These are phyloP conservation scores for Saururus chinensis DNA, from an alignment of 164 flowering plant species.

Conservation along the genomic window DNA sequence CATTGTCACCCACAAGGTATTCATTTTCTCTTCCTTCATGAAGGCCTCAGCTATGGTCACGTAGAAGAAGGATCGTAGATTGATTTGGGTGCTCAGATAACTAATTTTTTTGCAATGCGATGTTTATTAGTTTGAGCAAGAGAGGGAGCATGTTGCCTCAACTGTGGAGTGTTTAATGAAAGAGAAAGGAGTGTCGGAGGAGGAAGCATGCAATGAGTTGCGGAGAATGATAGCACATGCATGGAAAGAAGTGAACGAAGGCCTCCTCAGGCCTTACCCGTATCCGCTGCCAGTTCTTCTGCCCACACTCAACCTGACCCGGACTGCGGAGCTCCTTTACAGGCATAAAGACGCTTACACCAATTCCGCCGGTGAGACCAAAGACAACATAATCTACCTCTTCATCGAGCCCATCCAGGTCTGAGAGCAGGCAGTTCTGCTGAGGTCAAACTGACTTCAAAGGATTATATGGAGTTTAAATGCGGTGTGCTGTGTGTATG, in stretches of 20 bases:
- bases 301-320: background rate
- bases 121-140: conserved; percentile 1
- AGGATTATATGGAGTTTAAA: no score
- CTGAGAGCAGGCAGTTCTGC: background rate
- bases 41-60: no score
- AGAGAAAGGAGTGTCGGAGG: conserved; percentile 2
- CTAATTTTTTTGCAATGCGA: no score
- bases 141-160: conserved; percentile 6
- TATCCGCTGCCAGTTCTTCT: background rate
- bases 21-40: background rate
- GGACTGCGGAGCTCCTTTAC: conserved; percentile 1
- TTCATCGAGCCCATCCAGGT: conserved; percentile 2
- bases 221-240: background rate
- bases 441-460: no score
- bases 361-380: conserved; percentile 1
- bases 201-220: conserved; percentile 1
- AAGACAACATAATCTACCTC: background rate
- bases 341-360: background rate
- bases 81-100: no score
- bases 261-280: background rate
- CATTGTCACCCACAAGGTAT: conserved; percentile 19
- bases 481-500: no score
- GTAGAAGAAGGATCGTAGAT: no score
- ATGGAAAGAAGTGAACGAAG: conserved; percentile 6
- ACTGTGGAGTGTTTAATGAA: conserved; percentile 1